Evolutionary conservation across 1,284 basidiomycete genomes (phyloP), one percentile per base, ranked within the genome.

Genomic region (Cutaneotrichosporon cutaneum): DNA sequence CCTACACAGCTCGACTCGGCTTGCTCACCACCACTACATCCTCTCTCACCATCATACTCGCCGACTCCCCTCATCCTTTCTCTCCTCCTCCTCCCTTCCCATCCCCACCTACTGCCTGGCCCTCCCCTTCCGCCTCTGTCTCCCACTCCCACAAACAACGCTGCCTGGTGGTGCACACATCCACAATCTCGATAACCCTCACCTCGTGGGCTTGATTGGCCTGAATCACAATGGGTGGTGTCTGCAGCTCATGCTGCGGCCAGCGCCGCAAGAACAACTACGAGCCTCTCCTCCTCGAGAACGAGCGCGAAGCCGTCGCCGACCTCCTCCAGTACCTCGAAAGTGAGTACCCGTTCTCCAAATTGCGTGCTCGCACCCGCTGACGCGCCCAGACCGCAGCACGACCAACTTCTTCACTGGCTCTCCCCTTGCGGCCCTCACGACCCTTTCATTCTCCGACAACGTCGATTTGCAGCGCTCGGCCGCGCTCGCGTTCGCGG

Each of bases 391-490:
- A 96, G 93, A 97, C 84, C 90, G 93, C 70, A 89, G 90, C 11
- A 93, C 90, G 4, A 96, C 94, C 79, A 95, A 96, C 82, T 96
- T 96, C 85, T 97, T 96, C 82, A 84, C 86, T 59, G 94, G 94
- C 58, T 89, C 90, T 27, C 95, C 96, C 21, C 87, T 99, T 60
- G 86, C 88, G 58, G 94, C 96, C 50, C 84, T 99, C 64, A 98
- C 94, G 14, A 99, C 94, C 63, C 88, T 99, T 67, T 97, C 94
- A 16, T 99, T 98, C 83, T 94, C 92, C 35, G 96, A 99, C 83
- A 99, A 99, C 82, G 96, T 99, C 72, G 96, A 99, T 82, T 84
- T 99, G 39, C 96, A 99, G 82, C 88, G 96, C 55, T 96, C 93
- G 69, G 96, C 96, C 2, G 96, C 96, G 4, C 86, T 99, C 53